phyloP scores from a whole-genome alignment of 768 basidiomycete species.

The Pleurotus sapidus region DNA sequence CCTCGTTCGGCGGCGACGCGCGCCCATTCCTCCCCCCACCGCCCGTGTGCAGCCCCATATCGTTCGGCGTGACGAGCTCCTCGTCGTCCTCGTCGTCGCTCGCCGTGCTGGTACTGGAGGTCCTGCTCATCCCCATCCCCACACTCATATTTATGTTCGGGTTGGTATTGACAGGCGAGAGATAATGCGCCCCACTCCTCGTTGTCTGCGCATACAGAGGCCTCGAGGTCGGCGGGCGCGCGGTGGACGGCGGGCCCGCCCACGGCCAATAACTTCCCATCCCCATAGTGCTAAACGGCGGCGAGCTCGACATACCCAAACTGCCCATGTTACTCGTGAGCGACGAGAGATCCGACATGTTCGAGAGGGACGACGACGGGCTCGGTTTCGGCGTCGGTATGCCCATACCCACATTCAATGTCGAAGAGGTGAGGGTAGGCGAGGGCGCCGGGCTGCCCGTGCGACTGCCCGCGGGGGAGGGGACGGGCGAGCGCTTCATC shows the following conservation, averaged over 20 bases:
- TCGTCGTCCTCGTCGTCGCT: background rate
- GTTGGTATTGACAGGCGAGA: no score
- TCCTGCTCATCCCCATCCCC: background rate
- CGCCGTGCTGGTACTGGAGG: background rate
- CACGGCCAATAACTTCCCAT: slow-evolving; percentile 11
- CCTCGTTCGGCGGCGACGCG: background rate
- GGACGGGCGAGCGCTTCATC: background rate
- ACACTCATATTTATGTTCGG: background rate
- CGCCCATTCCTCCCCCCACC: background rate
- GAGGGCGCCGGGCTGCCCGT: background rate
- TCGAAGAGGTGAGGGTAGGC: background rate
- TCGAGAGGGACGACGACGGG: background rate
- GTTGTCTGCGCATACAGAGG: no score
- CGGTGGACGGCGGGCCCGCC: background rate
- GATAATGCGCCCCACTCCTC: no score
- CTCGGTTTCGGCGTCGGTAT: background rate
- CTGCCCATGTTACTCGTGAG: no score
- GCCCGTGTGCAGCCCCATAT: background rate
- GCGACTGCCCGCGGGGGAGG: background rate
- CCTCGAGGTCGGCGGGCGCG: background rate
- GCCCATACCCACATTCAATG: background rate
- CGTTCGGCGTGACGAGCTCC: slow-evolving; percentile 1
- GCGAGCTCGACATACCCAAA: background rate
- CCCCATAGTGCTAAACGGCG: background rate
- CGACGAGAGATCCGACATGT: background rate